These are phyloP conservation scores for Lavandula angustifolia DNA, from an alignment of 257 asterid species.

Conservation along the genomic window DNA sequence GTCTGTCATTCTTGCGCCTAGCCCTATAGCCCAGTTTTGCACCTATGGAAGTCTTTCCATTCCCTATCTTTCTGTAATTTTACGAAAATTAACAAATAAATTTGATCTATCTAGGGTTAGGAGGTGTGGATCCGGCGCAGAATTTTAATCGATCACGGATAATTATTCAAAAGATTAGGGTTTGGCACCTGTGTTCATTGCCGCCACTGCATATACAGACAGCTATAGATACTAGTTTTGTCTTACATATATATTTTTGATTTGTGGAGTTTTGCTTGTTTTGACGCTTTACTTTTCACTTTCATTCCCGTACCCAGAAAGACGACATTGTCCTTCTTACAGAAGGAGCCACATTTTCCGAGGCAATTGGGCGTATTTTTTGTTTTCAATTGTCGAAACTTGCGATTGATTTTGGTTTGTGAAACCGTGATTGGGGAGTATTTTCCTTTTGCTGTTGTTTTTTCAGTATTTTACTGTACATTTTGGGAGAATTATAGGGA, in stretches of 20 bases:
- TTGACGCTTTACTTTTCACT: slow-evolving; percentile 12
- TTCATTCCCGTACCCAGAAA: slow-evolving; percentile 1
- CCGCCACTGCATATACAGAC: slow-evolving; percentile 49
- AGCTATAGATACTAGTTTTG: slow-evolving; percentile 31
- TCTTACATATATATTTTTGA: slow-evolving; percentile 28
- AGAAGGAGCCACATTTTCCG: slow-evolving; percentile 14
- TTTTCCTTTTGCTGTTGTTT: slow-evolving; percentile 31
- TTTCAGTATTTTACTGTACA: slow-evolving; percentile 29
- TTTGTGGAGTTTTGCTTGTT: slow-evolving; percentile 31
- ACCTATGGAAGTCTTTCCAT: slow-evolving; percentile 42
- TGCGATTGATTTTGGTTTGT: slow-evolving; percentile 35
- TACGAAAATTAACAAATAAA: slow-evolving; percentile 32
- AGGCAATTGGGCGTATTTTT: slow-evolving; percentile 38
- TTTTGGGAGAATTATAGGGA: neutral
- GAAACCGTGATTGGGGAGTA: slow-evolving; percentile 42
- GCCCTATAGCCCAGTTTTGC: slow-evolving; percentile 70
- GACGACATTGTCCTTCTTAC: slow-evolving; percentile 6
- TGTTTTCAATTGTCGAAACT: slow-evolving; percentile 44
- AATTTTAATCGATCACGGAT: slow-evolving; percentile 33
- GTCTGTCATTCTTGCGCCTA: slow-evolving; percentile 52
- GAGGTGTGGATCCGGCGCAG: slow-evolving; percentile 63
- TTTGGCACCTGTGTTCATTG: slow-evolving; percentile 46
- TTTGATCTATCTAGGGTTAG: slow-evolving; percentile 59
- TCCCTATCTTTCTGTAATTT: slow-evolving; percentile 23
- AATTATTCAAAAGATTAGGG: slow-evolving; percentile 50